A percentile compares a stretch with the other conserved stretches of the same genome.
phyloP scores from a whole-genome alignment of 306 rosid species.

The Acacia crassicarpa region DNA sequence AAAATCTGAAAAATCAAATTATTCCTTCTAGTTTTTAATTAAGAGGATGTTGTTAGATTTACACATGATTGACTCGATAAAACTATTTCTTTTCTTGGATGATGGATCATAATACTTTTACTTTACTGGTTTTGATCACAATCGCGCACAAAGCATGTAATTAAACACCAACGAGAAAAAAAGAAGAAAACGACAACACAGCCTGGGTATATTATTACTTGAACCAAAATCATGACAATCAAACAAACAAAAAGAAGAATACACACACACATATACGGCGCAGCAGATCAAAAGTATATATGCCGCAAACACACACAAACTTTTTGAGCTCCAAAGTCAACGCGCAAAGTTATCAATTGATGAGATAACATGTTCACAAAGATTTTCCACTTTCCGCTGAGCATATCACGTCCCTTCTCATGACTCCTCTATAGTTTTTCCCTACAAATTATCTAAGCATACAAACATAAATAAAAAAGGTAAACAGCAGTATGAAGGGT shows the following conservation, averaged over 20 bases:
- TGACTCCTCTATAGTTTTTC: not conserved
- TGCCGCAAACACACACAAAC: constrained; percentile 10
- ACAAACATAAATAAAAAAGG: not conserved
- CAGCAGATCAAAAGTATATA: not conserved
- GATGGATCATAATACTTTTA: not conserved
- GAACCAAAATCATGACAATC: not conserved
- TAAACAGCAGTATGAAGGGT: not conserved
- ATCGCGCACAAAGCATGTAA: not conserved
- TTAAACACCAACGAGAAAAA: not conserved
- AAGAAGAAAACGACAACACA: constrained; percentile 6
- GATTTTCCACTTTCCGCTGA: constrained; percentile 33
- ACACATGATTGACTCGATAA: not conserved
- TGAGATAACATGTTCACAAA: not conserved
- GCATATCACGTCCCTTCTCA: constrained; percentile 23
- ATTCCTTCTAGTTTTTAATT: not conserved
- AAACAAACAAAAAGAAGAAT: not conserved
- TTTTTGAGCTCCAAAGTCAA: constrained; percentile 31
- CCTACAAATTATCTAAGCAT: not conserved
- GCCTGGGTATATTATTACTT: not conserved
- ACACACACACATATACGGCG: not conserved
- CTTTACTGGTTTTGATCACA: not conserved
- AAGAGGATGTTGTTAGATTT: not conserved
- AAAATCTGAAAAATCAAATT: not conserved
- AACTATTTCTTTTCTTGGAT: not conserved
- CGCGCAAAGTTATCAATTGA: constrained; percentile 16